Evolutionary conservation across 768 basidiomycete genomes (phyloP).

Genomic region (Tephrocybe sp.): DNA sequence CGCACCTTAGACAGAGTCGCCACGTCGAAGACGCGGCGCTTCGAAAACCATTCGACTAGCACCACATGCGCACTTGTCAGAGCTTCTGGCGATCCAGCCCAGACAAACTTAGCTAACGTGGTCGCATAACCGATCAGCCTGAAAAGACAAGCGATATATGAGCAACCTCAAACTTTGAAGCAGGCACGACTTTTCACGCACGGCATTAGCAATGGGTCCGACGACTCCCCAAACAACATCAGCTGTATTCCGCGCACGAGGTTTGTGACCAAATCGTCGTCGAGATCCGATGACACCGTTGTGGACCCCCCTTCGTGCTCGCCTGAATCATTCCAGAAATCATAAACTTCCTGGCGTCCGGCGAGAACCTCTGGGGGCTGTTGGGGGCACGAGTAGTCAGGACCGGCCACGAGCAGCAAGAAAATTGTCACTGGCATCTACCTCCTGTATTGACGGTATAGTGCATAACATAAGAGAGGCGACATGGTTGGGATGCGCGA

Average conservation of each 20-base stretch:
- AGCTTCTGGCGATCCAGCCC: conserved; percentile 10
- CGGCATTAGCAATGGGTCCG: not conserved
- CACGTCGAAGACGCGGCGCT: conserved; percentile 7
- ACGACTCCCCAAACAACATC: conserved; percentile 3
- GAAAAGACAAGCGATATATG: not conserved
- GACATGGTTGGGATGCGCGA: conserved; percentile 4
- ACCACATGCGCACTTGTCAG: not conserved
- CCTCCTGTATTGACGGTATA: conserved; percentile 7
- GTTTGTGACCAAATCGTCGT: conserved; percentile 15
- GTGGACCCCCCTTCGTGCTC: not conserved
- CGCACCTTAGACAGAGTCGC: conserved; percentile 21
- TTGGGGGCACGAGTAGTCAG: not conserved
- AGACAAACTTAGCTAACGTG: not conserved
- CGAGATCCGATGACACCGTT: not conserved
- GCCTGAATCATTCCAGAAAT: conserved; percentile 7
- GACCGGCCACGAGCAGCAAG: not conserved
- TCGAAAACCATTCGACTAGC: conserved; percentile 4
- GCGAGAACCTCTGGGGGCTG: conserved; percentile 12
- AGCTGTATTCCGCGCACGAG: not conserved
- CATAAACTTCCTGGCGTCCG: conserved; percentile 9
- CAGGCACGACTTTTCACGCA: not conserved
- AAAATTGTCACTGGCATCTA: not conserved
- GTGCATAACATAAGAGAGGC: conserved; percentile 10
- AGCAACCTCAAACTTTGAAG: not conserved
- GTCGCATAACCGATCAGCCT: not conserved